Evolutionary conservation across 805 yeast species (phyloP).

Genomic region (Kazachstania psychrophila): DNA sequence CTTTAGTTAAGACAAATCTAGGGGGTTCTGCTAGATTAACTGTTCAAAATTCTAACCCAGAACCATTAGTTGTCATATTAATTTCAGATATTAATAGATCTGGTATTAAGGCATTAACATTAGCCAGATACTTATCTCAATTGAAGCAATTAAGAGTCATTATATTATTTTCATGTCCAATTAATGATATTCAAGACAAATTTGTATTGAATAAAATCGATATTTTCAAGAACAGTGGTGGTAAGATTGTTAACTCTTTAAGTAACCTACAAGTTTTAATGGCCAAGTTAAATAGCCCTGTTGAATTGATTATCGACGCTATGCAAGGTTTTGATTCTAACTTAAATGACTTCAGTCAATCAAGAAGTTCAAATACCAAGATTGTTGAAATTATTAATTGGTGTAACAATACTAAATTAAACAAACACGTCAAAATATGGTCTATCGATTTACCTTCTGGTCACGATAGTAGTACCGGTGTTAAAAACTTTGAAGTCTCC

Average conservation of each 20-base stretch:
- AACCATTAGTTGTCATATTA: conserved; percentile 64
- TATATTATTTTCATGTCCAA: conserved; percentile 32
- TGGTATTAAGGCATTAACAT: conserved; percentile 66
- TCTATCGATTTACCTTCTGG: conserved; percentile 81
- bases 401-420: conserved; percentile 41
- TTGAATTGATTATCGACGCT: conserved; percentile 74
- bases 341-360: conserved; percentile 14
- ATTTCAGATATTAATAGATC: conserved; percentile 62
- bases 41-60: conserved; percentile 61
- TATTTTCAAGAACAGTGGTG: conserved; percentile 54
- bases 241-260: conserved; percentile 44
- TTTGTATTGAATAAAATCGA: conserved; percentile 41
- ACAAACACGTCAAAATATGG: conserved; percentile 18
- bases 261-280: conserved; percentile 32
- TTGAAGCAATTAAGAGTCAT: conserved; percentile 62
- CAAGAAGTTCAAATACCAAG: conserved; percentile 8
- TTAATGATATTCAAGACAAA: conserved; percentile 22
- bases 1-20: conserved; percentile 47
- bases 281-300: conserved; percentile 54
- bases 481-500: conserved; percentile 26
- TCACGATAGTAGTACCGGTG: conserved; percentile 72
- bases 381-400: conserved; percentile 45
- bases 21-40: conserved; percentile 65
- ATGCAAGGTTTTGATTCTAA: conserved; percentile 77
- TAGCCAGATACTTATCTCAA: conserved; percentile 59